These are phyloP conservation scores for Nicotiana undulata DNA, from an alignment of 257 asterid species.

Conservation along the genomic window DNA sequence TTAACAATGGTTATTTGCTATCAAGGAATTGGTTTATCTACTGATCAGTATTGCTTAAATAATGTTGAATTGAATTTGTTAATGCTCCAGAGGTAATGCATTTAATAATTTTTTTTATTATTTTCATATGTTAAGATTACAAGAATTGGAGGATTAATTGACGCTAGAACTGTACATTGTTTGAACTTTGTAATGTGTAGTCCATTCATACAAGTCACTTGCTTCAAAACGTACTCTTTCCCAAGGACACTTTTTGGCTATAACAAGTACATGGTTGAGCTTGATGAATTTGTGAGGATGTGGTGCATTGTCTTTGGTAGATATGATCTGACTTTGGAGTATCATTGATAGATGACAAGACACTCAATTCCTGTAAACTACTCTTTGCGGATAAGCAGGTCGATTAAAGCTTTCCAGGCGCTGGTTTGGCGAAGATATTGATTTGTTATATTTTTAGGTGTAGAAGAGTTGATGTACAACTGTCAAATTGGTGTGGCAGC, in stretches of 20 bases:
- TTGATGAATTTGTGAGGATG: neutral
- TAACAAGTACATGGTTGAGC: too few relatives aligned
- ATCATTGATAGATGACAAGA: neutral
- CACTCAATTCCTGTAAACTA: neutral
- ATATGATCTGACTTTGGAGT: neutral
- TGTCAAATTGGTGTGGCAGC: slow-evolving; percentile 34
- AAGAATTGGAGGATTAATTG: slow-evolving; percentile 44
- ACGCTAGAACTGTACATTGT: slow-evolving; percentile 57
- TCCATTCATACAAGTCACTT: slow-evolving; percentile 39
- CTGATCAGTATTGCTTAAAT: neutral
- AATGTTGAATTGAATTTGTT: neutral
- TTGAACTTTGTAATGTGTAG: slow-evolving; percentile 45
- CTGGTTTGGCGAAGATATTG: neutral
- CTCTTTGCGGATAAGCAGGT: too few relatives aligned
- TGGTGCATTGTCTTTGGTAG: neutral
- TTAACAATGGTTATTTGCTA: too few relatives aligned
- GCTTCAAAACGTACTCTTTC: slow-evolving; percentile 32
- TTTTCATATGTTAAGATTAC: slow-evolving; percentile 51
- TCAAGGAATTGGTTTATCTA: neutral
- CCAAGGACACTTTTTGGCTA: too few relatives aligned
- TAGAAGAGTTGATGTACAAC: slow-evolving; percentile 27
- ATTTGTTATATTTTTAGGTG: slow-evolving; percentile 21
- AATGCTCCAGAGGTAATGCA: neutral
- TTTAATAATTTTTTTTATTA: neutral
- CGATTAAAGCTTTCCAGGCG: too few relatives aligned